phyloP scores from a whole-genome alignment of 176 grass and related monocot genomes.

The Juncus inflexus region DNA sequence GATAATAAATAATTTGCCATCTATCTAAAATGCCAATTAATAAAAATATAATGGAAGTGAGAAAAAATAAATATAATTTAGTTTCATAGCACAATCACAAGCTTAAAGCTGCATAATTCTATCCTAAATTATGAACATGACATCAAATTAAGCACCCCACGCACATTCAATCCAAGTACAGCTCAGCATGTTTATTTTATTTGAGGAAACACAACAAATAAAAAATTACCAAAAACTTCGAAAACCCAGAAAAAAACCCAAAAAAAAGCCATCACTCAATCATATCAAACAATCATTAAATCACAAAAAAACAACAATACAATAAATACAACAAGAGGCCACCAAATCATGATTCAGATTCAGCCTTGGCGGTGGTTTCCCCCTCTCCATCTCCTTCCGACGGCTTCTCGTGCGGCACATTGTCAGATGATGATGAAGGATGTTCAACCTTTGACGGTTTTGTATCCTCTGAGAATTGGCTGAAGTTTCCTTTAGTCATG shows the following conservation, averaged over 20 bases:
- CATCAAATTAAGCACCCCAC: constrained; percentile 22
- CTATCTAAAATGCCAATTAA: too few relatives aligned
- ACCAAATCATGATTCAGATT: constrained; percentile 5
- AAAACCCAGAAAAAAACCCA: too few relatives aligned
- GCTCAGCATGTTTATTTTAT: constrained; percentile 21
- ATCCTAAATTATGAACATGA: too few relatives aligned
- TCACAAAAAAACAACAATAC: not conserved
- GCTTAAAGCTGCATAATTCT: too few relatives aligned
- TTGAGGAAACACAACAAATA: constrained; percentile 25
- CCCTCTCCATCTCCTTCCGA: constrained; percentile 13
- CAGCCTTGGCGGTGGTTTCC: constrained; percentile 3
- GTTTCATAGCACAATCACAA: too few relatives aligned
- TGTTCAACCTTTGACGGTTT: constrained; percentile 27
- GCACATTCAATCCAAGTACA: not conserved
- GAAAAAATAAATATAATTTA: too few relatives aligned
- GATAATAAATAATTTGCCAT: too few relatives aligned
- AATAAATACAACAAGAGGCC: constrained; percentile 4
- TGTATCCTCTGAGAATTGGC: constrained; percentile 50
- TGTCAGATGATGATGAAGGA: constrained; percentile 23
- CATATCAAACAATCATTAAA: constrained; percentile 16
- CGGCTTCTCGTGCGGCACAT: constrained; percentile 1
- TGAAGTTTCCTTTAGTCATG: constrained; percentile 90
- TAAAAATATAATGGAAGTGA: too few relatives aligned
- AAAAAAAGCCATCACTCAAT: not conserved
- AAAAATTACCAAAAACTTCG: not conserved